Base-by-base conservation (phyloP, 169 alveolate species). In the Cryptosporidium sp. region DNA sequence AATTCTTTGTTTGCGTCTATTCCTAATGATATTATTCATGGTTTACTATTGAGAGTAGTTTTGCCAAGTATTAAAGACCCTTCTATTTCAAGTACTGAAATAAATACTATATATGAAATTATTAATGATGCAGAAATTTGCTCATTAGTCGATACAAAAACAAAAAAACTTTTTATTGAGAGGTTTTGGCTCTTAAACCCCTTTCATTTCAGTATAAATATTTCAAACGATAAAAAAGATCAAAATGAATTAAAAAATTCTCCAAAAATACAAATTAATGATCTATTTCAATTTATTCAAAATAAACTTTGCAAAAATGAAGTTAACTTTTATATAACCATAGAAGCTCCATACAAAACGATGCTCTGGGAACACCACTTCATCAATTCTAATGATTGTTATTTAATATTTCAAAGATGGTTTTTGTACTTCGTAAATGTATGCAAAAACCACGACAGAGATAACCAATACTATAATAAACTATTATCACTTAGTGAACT, bases 301-400 rank as follows among this genome's bases (percentile, higher is more conserved):
- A 33, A 33, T 8, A 56, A 56, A 56, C 1, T 56, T n/a, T 8
- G 67, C 67, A 21, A 45, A 14, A 48, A 29, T 26, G 72, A 31
- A 29, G 21, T 8, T 35, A 37, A 23, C 23, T 31, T 65, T 21
- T 16, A 31, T 65, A 33, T 80, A 23, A 23, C 16, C 2, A 2
- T 80, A 31, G 48, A 61, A 21, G 45, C 44, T 9, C 89, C 89
- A 44, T 80, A 44, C 26, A 80, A 80, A 31, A 35, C 26, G 44
- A 80, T 45, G 75, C 51, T 62, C 2, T 80, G 89, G 89, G 75
- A 80, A 29, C 53, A 80, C 69, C 89, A 80, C n/a, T 80, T 80
- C 26, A 80, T 80, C 9, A 26, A 70, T 18, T 35, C 52, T 29
- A 80, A 48, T 16, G 89, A 80, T 58, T 35, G 68, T 1, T 73